Conservation (phyloP, 352 stramenopile genomes). For the Globisporangium nodosum region DNA sequence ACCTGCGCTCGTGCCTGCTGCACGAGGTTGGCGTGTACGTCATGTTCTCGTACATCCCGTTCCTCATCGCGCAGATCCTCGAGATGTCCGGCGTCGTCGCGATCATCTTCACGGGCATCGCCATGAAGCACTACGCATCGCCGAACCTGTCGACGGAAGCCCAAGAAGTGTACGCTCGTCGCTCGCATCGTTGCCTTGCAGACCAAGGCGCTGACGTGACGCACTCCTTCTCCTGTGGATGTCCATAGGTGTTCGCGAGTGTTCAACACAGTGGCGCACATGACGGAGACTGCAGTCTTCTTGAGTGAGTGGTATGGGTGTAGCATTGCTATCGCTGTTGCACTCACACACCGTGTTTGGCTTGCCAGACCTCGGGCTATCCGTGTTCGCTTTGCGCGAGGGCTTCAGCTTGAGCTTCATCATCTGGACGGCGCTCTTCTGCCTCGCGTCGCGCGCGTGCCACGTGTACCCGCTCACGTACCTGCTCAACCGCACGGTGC, state of each 20-base stretch:
- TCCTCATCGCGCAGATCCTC: constrained; percentile 65
- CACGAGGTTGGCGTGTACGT: constrained; percentile 87
- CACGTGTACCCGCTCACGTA: constrained; percentile 88
- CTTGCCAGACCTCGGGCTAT: constrained; percentile 82
- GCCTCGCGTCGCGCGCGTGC: constrained; percentile 71
- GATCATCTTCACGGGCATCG: constrained; percentile 92
- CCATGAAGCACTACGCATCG: constrained; percentile 87
- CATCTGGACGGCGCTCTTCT: constrained; percentile 82
- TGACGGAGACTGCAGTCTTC: constrained; percentile 92
- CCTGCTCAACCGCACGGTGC: constrained; percentile 45
- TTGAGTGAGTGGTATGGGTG: constrained; percentile 51
- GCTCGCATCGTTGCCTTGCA: not conserved
- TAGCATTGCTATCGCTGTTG: not conserved
- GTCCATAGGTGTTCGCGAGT: constrained; percentile 64
- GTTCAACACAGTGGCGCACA: constrained; percentile 89
- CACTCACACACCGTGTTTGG: not conserved
- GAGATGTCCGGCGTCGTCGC: constrained; percentile 90
- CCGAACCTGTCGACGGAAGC: constrained; percentile 82
- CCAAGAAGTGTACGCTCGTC: constrained; percentile 63
- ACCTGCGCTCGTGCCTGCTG: constrained; percentile 81
- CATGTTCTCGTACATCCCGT: constrained; percentile 85
- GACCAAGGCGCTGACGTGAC: not conserved
- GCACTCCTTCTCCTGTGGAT: not conserved
- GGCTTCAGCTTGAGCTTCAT: constrained; percentile 84
- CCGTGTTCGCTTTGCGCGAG: constrained; percentile 78